These are phyloP conservation scores for Globisporangium polare DNA, from an alignment of 352 stramenopile genomes.

Conservation along the genomic window DNA sequence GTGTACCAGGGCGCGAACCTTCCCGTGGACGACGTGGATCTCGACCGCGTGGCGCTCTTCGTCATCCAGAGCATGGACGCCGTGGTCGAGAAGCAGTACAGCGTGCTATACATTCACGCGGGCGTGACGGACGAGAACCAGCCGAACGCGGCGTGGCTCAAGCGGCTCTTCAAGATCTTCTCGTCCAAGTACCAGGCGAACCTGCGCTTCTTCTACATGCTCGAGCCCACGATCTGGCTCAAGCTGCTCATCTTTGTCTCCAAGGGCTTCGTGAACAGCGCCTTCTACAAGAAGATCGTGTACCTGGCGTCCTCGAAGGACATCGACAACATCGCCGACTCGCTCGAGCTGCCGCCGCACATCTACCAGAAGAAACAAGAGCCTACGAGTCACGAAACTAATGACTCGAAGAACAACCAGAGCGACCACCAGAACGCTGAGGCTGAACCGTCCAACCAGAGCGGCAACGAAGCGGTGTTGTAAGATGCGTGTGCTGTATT, in stretches of 20 bases:
- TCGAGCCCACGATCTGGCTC: slow-evolving; percentile 68
- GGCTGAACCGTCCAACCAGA: not conserved
- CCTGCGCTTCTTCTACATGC: slow-evolving; percentile 75
- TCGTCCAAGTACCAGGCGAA: slow-evolving; percentile 51
- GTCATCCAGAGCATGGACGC: slow-evolving; percentile 63
- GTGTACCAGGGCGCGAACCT: slow-evolving; percentile 66
- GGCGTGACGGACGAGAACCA: slow-evolving; percentile 46
- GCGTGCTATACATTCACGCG: slow-evolving; percentile 63
- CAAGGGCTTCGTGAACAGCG: slow-evolving; percentile 52
- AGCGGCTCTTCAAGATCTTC: slow-evolving; percentile 61
- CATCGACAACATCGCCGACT: slow-evolving; percentile 45
- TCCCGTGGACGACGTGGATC: slow-evolving; percentile 34
- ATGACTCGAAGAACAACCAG: not conserved
- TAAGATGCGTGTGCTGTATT: slow-evolving; percentile 5
- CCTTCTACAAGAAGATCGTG: slow-evolving; percentile 78
- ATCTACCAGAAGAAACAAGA: slow-evolving; percentile 24
- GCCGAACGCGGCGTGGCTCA: slow-evolving; percentile 58
- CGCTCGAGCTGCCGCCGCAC: slow-evolving; percentile 41
- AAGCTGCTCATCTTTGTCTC: slow-evolving; percentile 70
- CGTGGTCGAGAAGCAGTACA: slow-evolving; percentile 55
- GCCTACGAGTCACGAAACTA: not conserved
- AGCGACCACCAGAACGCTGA: no score
- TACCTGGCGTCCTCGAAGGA: slow-evolving; percentile 52
- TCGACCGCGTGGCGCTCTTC: slow-evolving; percentile 73
- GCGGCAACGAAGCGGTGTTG: not conserved